Base-by-base conservation (phyloP, 106 monocot species). In the Posidonia australis region DNA sequence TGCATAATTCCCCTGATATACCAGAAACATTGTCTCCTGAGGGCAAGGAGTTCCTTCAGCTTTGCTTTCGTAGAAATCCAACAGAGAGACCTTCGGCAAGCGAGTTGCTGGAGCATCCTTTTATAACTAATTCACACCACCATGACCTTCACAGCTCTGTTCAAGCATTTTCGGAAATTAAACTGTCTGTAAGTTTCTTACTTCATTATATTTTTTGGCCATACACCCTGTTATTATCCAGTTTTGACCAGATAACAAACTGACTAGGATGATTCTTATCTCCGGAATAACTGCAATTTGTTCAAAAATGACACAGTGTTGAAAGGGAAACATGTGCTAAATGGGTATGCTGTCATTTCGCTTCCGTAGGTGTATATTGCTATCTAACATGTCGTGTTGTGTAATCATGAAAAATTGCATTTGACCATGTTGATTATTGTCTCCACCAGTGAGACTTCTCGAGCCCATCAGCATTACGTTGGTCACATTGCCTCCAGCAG, bases 41-140 rank as follows among this genome's bases (percentile, higher is more conserved):
- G 46, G 90, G 94, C 5, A 96, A 84, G 54, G 84, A 87, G 51
- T 90, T 96, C 64, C 67, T 96, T 26, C 66, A 41, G 47, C 30
- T 18, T 19, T 96, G 94, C 62, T 93, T 93, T 36, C 81, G 65
- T 23, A 80, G 94, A 65, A 87, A 90, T 71, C 90, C 94, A 0
- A 78, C 80, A 30, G 86, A 90, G 9, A 77, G 94, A 44, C 94
- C 94, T 45, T 76, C 84, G 31, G 90, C 94, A 70, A 70, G 17
- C 20, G 48, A 63, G 63, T 56, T 96, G 41, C 74, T 96, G 18
- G 87, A 90, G 6, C 94, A 96, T 65, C 74, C 84, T 48, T 96
- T 96, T 66, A 73, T 96, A 17, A 63, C 63, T 16, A 81, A 81
- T 42, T 65, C 74, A 2, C 64, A 74, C 28, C 81, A 86, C 32